Percentiles rank a stretch among this genome's conserved stretches.
Evolutionary conservation across 208 protist genomes (phyloP).

Genomic region (Polymyxa betae): DNA sequence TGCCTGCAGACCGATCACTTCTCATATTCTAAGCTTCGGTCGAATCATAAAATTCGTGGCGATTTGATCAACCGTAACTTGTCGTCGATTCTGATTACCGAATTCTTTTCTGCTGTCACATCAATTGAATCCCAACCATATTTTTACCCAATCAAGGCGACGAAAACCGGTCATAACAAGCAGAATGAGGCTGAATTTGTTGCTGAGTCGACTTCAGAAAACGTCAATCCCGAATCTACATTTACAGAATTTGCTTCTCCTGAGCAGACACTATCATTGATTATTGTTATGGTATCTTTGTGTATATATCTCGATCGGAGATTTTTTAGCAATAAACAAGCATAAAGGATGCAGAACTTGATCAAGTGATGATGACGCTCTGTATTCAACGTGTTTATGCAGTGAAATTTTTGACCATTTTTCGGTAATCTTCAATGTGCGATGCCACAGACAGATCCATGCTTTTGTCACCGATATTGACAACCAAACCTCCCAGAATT

Average conservation of each 20-base stretch:
- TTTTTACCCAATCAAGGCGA: not conserved
- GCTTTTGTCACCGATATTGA: conserved; percentile 36
- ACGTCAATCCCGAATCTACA: too few species aligned
- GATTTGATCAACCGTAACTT: not conserved
- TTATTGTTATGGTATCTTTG: too few species aligned
- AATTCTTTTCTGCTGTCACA: conserved; percentile 40
- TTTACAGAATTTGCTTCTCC: too few species aligned
- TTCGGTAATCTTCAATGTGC: not conserved
- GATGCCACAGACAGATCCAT: conserved; percentile 32
- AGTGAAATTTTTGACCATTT: not conserved
- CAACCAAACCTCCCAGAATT: conserved; percentile 17
- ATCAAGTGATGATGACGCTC: too few species aligned
- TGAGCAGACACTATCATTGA: too few species aligned
- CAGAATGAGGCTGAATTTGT: too few species aligned
- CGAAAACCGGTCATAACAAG: too few species aligned
- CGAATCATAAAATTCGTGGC: not conserved
- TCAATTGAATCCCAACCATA: not conserved
- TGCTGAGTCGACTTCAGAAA: too few species aligned
- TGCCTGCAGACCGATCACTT: conserved; percentile 18
- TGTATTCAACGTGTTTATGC: too few species aligned
- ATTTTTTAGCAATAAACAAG: too few species aligned
- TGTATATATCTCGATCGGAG: too few species aligned
- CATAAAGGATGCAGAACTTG: too few species aligned
- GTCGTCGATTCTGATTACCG: conserved; percentile 18
- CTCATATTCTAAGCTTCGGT: conserved; percentile 8